Conservation (phyloP, 2,329 filamentous ascomycete species). For the Verticillium longisporum region DNA sequence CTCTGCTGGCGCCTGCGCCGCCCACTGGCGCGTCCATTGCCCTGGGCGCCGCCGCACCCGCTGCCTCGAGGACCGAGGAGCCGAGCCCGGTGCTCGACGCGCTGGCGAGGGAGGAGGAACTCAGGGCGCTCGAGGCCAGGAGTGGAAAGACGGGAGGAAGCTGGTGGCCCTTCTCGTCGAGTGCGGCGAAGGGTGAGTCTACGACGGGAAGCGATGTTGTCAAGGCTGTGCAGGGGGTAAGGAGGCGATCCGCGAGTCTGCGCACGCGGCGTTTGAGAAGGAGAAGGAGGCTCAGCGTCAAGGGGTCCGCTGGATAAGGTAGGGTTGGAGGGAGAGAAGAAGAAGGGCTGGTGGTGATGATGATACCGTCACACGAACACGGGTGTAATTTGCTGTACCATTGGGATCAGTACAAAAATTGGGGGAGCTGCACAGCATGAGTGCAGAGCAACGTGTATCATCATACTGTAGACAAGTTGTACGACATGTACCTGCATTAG, state of each 20-base stretch:
- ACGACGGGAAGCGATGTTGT: background rate
- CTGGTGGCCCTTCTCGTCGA: slow-evolving; percentile 31
- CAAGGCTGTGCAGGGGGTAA: slow-evolving; percentile 17
- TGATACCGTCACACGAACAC: background rate
- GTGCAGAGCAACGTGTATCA: background rate
- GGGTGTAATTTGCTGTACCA: background rate
- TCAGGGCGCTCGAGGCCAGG: background rate
- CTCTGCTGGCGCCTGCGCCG: slow-evolving; percentile 38
- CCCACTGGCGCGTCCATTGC: slow-evolving; percentile 14
- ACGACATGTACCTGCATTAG: slow-evolving; percentile 9
- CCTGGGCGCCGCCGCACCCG: slow-evolving; percentile 13
- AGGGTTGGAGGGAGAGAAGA: slow-evolving; percentile 28
- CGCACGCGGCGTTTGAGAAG: slow-evolving; percentile 35
- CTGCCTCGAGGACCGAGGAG: background rate
- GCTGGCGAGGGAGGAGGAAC: background rate
- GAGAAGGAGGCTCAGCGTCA: slow-evolving; percentile 44
- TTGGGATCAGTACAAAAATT: background rate
- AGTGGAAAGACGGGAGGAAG: slow-evolving; percentile 1
- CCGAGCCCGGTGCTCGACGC: background rate
- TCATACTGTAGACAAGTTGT: slow-evolving; percentile 2
- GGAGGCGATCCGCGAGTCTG: slow-evolving; percentile 27
- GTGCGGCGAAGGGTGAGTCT: slow-evolving; percentile 16
- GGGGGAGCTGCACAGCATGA: background rate
- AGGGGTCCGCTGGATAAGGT: slow-evolving; percentile 44
- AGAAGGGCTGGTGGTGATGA: slow-evolving; percentile 39